These are phyloP conservation scores for Tricholoma bakamatsutake DNA, from an alignment of 768 basidiomycete species.

Conservation along the genomic window DNA sequence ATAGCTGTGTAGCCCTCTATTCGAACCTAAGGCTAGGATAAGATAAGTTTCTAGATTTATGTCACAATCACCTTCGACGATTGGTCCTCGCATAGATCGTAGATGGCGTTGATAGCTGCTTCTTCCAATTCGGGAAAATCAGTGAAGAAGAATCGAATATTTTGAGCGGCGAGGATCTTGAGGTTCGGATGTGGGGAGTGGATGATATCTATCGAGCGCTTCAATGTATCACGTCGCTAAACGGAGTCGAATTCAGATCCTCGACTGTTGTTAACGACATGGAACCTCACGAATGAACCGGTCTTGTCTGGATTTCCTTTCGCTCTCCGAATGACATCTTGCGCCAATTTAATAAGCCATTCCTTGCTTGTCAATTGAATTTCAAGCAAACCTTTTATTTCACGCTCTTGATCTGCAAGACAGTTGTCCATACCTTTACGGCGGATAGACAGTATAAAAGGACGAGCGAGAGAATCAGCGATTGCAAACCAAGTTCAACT, in stretches of 20 bases:
- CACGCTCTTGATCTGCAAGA: constrained; percentile 30
- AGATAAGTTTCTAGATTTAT: not conserved
- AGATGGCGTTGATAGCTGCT: constrained; percentile 69
- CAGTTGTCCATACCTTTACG: constrained; percentile 19
- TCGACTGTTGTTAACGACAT: not conserved
- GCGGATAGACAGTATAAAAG: not conserved
- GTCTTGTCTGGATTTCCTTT: constrained; percentile 32
- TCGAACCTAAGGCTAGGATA: constrained; percentile 44
- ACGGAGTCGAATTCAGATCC: constrained; percentile 2
- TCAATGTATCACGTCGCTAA: constrained; percentile 49
- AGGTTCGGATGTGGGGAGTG: constrained; percentile 40
- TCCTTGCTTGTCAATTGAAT: not conserved
- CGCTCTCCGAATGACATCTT: constrained; percentile 40
- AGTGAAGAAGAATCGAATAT: constrained; percentile 53
- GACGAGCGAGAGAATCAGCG: not conserved
- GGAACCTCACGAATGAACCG: constrained; percentile 31
- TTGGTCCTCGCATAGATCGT: constrained; percentile 73
- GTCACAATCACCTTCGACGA: constrained; percentile 36
- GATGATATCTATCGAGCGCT: constrained; percentile 47
- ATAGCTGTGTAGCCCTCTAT: constrained; percentile 63
- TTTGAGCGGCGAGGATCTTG: constrained; percentile 52
- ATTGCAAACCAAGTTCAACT: not conserved
- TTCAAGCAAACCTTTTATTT: constrained; percentile 25
- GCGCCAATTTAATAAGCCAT: not conserved
- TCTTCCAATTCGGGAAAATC: constrained; percentile 72